Conservation (phyloP, 768 basidiomycete species). For the Podaxis sp. region DNA sequence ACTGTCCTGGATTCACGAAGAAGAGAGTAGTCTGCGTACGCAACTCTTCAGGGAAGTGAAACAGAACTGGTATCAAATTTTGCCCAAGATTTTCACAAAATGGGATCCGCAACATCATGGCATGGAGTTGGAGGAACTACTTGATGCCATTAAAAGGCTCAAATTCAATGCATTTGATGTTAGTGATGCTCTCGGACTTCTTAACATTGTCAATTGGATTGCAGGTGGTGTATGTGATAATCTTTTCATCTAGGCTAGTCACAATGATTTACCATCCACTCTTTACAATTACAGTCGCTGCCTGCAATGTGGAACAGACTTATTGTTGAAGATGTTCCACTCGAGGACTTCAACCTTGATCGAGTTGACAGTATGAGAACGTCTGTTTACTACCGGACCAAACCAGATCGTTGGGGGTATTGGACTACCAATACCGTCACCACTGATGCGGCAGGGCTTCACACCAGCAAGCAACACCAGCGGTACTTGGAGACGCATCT, state of each 20-base stretch:
- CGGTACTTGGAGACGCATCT: neutral
- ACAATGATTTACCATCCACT: neutral
- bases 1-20: neutral
- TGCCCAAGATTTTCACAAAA: neutral
- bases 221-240: neutral
- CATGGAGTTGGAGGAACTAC: neutral
- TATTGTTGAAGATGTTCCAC: neutral
- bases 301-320: neutral
- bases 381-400: neutral
- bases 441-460: neutral
- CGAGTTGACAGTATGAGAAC: neutral
- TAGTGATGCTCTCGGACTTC: neutral
- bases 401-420: neutral
- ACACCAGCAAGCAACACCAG: neutral
- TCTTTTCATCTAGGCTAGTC: neutral
- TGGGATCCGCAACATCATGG: neutral
- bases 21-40: neutral
- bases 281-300: neutral
- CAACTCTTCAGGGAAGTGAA: neutral
- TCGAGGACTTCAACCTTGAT: neutral
- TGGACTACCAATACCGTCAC: neutral
- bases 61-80: neutral
- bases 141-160: neutral
- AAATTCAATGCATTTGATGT: conserved; percentile 1
- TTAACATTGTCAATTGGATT: conserved; percentile 1